These are phyloP conservation scores for Populus ilicifolia DNA, from an alignment of 345 rosid genomes.

Conservation along the genomic window DNA sequence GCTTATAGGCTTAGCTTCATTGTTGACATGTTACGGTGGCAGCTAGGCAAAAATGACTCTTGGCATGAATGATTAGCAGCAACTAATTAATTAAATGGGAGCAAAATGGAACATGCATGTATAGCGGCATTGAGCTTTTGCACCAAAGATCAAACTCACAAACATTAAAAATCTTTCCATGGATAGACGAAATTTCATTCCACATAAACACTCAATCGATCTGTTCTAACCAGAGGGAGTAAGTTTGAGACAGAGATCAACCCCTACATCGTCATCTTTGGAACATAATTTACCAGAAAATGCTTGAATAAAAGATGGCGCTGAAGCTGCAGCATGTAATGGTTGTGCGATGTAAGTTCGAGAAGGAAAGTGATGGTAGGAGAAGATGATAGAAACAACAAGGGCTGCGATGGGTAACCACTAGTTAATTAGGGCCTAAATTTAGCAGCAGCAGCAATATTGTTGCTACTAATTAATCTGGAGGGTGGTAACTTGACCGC, in stretches of 20 bases:
- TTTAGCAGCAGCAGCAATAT: conserved; percentile 8
- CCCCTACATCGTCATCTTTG: conserved; percentile 25
- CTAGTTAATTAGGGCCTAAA: conserved; percentile 4
- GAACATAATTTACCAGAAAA: conserved; percentile 25
- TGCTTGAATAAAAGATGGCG: conserved; percentile 4
- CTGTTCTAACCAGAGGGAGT: conserved; percentile 27
- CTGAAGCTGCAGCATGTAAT: conserved; percentile 16
- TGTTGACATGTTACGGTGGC: background rate
- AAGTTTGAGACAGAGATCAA: conserved; percentile 52
- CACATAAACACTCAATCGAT: background rate
- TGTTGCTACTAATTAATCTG: background rate
- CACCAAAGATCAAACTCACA: background rate
- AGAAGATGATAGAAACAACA: conserved; percentile 18
- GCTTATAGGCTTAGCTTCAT: background rate
- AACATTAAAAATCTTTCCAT: background rate
- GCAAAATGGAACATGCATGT: background rate
- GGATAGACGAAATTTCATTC: background rate
- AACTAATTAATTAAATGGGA: background rate
- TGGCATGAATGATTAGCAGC: background rate
- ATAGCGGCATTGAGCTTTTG: background rate
- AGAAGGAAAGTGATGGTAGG: conserved; percentile 10
- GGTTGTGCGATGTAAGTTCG: conserved; percentile 28
- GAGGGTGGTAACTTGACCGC: conserved; percentile 21
- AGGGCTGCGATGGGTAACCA: conserved; percentile 14
- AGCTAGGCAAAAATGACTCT: background rate